Evolutionary conservation across 164 flowering plant species (phyloP), one percentile per base, ranked within the genome.

Genomic region (Dillenia turbinata): DNA sequence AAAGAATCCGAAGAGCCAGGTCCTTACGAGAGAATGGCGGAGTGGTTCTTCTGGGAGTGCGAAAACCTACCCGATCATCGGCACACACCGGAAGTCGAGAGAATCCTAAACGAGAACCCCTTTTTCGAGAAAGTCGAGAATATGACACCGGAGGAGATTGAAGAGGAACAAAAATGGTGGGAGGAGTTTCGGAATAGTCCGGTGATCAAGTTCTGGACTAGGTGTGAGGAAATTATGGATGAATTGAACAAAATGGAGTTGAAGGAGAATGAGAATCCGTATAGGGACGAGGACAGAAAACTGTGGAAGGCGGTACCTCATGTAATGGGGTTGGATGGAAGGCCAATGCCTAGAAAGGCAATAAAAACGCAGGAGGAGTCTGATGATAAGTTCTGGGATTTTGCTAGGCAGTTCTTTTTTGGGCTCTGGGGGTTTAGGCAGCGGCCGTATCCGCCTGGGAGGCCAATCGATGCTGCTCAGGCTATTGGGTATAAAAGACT

Each of bases 271-370:
- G 73, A 70, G 10, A 50, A 9, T 6, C 94, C 94, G 5, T 90
- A 75, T 47, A 59, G 84, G 45, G 56, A 50, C 9, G 96, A 88
- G 71, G 96, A 90, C 62, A 49, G 22, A 68, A 73, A 83, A 75
- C 66, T 81, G 50, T 89, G 96, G 96, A 70, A 79, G 72, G 73
- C 77, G 0, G 40, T 88, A 64, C 98, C 98, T 0, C 79, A 88
- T 66, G 89, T 93, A 17, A 71, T 65, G 0, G 98, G 98, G 50
- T 68, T 74, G 50, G 97, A 93, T 60, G 98, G 98, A 1, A 66
- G 98, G 82, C 98, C 98, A 0, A 88, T 93, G 97, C 96, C 96
- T 9, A 74, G 98, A 72, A 90, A 85, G 71, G 80, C 96, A 1
- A 83, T 90, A 11, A 84, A 74, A 68, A 73, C 81, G 3, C 52